Base-by-base conservation (phyloP, 306 rosid genomes). In the Inga laurina region DNA sequence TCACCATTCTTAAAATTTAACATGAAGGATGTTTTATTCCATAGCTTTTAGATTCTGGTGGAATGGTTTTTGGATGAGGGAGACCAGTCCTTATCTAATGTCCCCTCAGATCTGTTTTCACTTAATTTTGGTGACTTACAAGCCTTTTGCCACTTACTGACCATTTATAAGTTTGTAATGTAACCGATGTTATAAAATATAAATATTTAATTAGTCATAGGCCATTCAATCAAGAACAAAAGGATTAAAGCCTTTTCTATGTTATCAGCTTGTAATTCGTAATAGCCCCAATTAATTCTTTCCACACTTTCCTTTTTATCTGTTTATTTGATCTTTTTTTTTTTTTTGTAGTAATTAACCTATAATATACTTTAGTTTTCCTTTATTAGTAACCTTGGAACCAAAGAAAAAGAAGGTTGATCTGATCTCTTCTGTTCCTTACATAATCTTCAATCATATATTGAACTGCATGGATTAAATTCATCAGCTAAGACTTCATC, bases 391-490 rank as follows among this genome's bases (percentile, higher is more conserved):
- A 65, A 32, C 30, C 32, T 32, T 59, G 65, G 14, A 59, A 59
- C 32, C 30, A 59, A 59, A 57, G 32, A 2, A 7, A 3, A 21
- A 21, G 10, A 57, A 59, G 1, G 12, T 12, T n/a, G 32, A 22
- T 30, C 32, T 59, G 43, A 41, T 27, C 18, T 37, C 39, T 59
- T 68, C 18, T 39, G 51, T 80, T 35, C 52, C 21, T 62, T 52
- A 22, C 34, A 62, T 35, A 80, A 59, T 78, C 34, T 41, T 51
- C 45, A 27, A 27, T 43, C 24, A 2, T 61, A 11, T 84, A 35
- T 78, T 19, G 39, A 41, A 75, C 49, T 77, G 34, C 62, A 77
- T 77, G 59, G 83, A 85, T 59, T 74, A 82, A 79, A 82, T 51
- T 76, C 34, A 43, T 87, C 32, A 32, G 1, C 64, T 48, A 76